phyloP scores from a whole-genome alignment of 2,329 filamentous ascomycete genomes.

The Fusarium heterosporum region DNA sequence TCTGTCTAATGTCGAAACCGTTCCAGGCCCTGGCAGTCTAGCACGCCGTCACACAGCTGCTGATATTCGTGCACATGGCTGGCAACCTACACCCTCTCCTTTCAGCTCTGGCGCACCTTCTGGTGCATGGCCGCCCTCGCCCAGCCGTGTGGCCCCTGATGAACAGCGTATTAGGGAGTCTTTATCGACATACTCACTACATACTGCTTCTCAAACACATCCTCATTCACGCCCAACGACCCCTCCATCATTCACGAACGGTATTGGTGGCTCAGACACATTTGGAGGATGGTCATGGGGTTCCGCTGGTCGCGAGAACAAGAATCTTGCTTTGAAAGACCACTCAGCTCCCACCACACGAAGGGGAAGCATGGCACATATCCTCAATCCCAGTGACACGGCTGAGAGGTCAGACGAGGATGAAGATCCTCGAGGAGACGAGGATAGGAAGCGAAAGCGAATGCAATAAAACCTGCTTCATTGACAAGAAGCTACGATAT shows the following conservation, averaged over 20 bases:
- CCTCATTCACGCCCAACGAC: constrained; percentile 67
- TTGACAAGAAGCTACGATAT: not conserved
- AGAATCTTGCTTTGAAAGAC: constrained; percentile 64
- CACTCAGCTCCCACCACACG: constrained; percentile 68
- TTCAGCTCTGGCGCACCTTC: constrained; percentile 69
- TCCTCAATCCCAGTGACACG: constrained; percentile 70
- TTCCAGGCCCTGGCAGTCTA: constrained; percentile 76
- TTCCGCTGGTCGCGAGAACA: constrained; percentile 62
- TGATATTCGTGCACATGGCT: constrained; percentile 90
- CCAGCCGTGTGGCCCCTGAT: constrained; percentile 61
- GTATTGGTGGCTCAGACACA: constrained; percentile 54
- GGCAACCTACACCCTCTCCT: constrained; percentile 73
- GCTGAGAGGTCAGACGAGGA: constrained; percentile 68
- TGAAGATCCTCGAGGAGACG: constrained; percentile 65
- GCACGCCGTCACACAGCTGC: constrained; percentile 91
- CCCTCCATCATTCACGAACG: constrained; percentile 62
- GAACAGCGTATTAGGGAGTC: constrained; percentile 69
- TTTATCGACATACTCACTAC: constrained; percentile 65
- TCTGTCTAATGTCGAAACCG: constrained; percentile 70
- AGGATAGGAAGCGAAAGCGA: constrained; percentile 72
- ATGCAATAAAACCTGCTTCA: constrained; percentile 64
- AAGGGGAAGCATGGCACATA: constrained; percentile 71
- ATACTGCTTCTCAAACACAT: constrained; percentile 55
- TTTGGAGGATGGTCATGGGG: constrained; percentile 70
- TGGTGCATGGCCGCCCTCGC: constrained; percentile 66